Base-by-base conservation (phyloP, 2,329 filamentous ascomycete genomes). In the Blumeriella jaapii region DNA sequence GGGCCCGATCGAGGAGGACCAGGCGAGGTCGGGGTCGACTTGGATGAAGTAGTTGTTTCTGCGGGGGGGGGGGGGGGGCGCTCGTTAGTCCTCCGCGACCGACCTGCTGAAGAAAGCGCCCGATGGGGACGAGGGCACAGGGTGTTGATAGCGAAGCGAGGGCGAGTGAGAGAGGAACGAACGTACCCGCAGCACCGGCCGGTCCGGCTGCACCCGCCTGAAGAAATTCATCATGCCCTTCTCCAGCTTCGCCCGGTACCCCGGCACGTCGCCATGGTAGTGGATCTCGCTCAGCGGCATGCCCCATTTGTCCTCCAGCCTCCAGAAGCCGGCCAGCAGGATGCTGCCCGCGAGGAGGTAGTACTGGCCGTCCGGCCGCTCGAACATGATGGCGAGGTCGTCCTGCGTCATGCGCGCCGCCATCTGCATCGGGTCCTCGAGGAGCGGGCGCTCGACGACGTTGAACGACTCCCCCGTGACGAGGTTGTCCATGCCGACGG, bases 21-120 rank as follows among this genome's bases (percentile, higher is more conserved):
- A 93, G 0, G 79, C 64, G 1, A 93, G 63, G 4, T 68, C 59
- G 38, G 86, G 82, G 52, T 93, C 84, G 1, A 91, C 82, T 59
- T 93, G 84, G 44, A 93, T 70, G 61, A 93, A 93, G 59, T 91
- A 93, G 55, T 91, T 89, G 55, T 87, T 84, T 39, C 83, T n/a
- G n/a, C n/a, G n/a, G n/a, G n/a, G n/a, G n/a, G n/a, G n/a, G n/a
- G n/a, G n/a, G n/a, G n/a, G n/a, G 66, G 18, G 25, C 25, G 5
- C 25, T 24, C 12, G 28, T 39, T 50, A 15, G 49, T 43, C 19
- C 14, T 28, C 29, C 41, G 34, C 27, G 38, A 2, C 17, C 36
- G 22, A 36, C n/a, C 25, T n/a, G 19, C 5, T 13, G 13, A n/a
- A 11, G 2, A n/a, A 22, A 11, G 4, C 14, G 9, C 32, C 13